Evolutionary conservation across 495 filamentous ascomycete species (phyloP).

Genomic region (Schizothecium vesticola): DNA sequence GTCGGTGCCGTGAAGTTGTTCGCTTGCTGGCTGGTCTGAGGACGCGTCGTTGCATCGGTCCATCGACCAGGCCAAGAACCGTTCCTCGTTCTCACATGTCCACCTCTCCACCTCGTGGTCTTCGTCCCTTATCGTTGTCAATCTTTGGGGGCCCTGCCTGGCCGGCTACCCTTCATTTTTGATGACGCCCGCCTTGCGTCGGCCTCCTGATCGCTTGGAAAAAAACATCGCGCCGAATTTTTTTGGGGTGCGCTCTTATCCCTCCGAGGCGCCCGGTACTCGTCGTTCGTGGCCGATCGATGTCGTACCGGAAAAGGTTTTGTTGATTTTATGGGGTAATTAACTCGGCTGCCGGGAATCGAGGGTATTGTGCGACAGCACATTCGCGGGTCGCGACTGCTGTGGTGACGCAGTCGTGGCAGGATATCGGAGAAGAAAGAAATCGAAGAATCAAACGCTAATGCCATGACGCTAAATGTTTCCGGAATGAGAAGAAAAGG

Average conservation of each 20-base stretch:
- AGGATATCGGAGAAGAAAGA: constrained; percentile 21
- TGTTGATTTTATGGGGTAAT: constrained; percentile 21
- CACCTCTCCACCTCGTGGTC: constrained; percentile 1
- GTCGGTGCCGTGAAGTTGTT: constrained; percentile 8
- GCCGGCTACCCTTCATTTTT: constrained; percentile 6
- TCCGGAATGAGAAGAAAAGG: constrained; percentile 29
- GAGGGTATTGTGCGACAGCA: constrained; percentile 18
- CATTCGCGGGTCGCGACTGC: constrained; percentile 12
- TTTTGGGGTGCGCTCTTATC: constrained; percentile 11
- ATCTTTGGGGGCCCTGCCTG: constrained; percentile 15
- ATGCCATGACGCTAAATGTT: constrained; percentile 38
- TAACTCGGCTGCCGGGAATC: constrained; percentile 24
- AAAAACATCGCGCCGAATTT: constrained; percentile 15
- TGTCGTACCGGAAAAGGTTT: constrained; percentile 15
- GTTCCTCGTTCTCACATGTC: constrained; percentile 4
- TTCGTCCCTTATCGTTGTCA: constrained; percentile 15
- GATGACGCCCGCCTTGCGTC: not conserved
- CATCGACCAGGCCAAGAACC: not conserved
- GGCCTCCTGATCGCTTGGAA: not conserved
- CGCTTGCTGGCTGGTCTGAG: constrained; percentile 12
- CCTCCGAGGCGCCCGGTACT: constrained; percentile 5
- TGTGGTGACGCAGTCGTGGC: constrained; percentile 14
- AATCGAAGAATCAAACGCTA: constrained; percentile 34
- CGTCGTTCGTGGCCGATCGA: constrained; percentile 1
- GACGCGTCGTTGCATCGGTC: constrained; percentile 11